Base-by-base conservation (phyloP, 805 yeast genomes). In the Yarrowia osloensis region DNA sequence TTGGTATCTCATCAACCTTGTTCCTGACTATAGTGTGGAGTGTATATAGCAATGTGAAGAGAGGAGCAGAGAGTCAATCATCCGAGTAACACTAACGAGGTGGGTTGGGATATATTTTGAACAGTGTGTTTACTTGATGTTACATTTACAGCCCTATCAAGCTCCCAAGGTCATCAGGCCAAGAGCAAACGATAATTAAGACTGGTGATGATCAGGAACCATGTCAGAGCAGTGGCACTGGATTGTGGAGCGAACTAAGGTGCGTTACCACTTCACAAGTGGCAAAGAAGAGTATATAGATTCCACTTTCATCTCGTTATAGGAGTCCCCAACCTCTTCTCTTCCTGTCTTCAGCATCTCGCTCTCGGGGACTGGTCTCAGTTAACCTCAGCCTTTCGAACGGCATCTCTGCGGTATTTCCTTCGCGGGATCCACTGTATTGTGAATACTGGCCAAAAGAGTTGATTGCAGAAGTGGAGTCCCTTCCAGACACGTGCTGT, bases 381-480 rank as follows among this genome's bases (percentile, higher is more conserved):
- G 19, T 44, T 44, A 47, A 28, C 52, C 35, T 49, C 54, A 46
- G 19, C 19, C 26, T 29, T 46, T 49, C n/a, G 17, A 47, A 19
- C 50, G 26, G 26, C 24, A 49, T 19, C 54, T 29, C 35, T 49
- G 54, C 35, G 54, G 17, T 12, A 49, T 49, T 49, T 49, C 19
- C 37, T 19, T 49, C 37, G 37, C 37, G 54, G 37, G 54, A 49
- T 28, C 37, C 37, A 49, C 54, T 29, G 54, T 49, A 49, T n/a
- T 28, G 22, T 47, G 52, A 47, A 26, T 8, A 19, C 19, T 33
- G 9, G 4, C 12, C 17, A 33, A 33, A 11, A 4, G 12, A 5
- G 13, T 13, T 12, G 13, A 33, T 11, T 33, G 2, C 2, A 33
- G 35, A 28, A 8, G 15, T 33, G 9, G 35, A 33, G 17, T 5